A percentile compares a stretch with the other conserved stretches of the same genome.
phyloP scores from a whole-genome alignment of 2,329 filamentous ascomycete species.

The Fusarium euwallaceae region DNA sequence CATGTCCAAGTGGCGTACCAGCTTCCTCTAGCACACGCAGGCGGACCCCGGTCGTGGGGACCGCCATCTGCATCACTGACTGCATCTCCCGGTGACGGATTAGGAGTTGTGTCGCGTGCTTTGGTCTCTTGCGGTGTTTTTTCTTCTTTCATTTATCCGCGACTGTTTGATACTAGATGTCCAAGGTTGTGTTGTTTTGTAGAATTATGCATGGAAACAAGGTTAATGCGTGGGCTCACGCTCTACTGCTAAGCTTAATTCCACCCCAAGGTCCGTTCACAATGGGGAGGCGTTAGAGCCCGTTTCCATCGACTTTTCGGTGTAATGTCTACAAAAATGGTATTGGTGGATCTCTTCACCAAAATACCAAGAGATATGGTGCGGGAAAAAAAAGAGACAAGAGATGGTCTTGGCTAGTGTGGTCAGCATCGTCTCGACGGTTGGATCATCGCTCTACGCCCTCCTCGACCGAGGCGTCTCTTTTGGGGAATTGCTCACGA shows the following conservation, averaged over 20 bases:
- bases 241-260: slow-evolving; percentile 6
- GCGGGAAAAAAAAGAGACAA: neutral
- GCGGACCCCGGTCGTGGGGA: slow-evolving; percentile 6
- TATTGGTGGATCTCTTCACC: neutral
- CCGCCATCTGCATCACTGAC: slow-evolving; percentile 13
- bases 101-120: slow-evolving; percentile 41
- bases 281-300: neutral
- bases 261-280: neutral
- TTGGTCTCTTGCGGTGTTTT: slow-evolving; percentile 6
- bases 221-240: slow-evolving; percentile 18
- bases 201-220: slow-evolving; percentile 25
- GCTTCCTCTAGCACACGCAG: slow-evolving; percentile 14
- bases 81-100: slow-evolving; percentile 36
- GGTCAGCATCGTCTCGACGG: neutral
- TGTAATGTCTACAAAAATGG: neutral
- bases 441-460: neutral
- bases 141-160: neutral
- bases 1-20: neutral
- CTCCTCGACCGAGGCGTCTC: slow-evolving; percentile 12
- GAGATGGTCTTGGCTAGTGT: neutral
- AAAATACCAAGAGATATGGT: neutral
- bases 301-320: neutral
- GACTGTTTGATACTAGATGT: neutral
- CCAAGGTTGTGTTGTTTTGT: too few relatives aligned
- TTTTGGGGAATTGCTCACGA: slow-evolving; percentile 30